Conservation (phyloP, 2,329 filamentous ascomycete species). For the Bipolaris oryzae region DNA sequence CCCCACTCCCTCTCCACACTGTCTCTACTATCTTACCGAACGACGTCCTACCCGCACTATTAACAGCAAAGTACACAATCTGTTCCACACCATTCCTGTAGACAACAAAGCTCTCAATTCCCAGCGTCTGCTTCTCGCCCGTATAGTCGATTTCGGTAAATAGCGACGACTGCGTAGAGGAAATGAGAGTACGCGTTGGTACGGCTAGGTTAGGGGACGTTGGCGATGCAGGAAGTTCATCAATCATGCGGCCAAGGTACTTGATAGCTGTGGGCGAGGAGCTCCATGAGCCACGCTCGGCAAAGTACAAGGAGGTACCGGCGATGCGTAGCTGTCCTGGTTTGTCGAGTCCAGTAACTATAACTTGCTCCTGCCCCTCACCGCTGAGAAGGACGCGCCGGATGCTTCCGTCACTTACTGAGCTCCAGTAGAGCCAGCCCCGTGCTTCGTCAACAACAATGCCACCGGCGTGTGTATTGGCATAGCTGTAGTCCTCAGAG, state of each 20-base stretch:
- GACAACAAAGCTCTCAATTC: conserved; percentile 17
- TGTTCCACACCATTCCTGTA: conserved; percentile 4
- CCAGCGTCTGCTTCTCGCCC: conserved; percentile 14
- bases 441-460: conserved; percentile 17
- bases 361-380: conserved; percentile 3
- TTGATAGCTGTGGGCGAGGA: conserved; percentile 16
- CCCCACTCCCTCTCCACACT: conserved; percentile 8
- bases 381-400: conserved; percentile 5
- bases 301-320: conserved; percentile 9
- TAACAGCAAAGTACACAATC: conserved; percentile 15
- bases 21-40: conserved; percentile 22
- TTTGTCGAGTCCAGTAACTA: conserved; percentile 12
- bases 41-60: conserved; percentile 12
- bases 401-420: conserved; percentile 16
- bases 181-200: conserved; percentile 7
- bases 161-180: conserved; percentile 12
- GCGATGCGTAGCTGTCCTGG: conserved; percentile 18
- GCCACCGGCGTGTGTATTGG: conserved; percentile 10
- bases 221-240: background rate
- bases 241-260: conserved; percentile 2
- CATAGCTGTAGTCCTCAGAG: background rate
- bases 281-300: conserved; percentile 15
- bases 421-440: conserved; percentile 22
- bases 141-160: conserved; percentile 17
- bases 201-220: background rate